Conservation (phyloP, 768 basidiomycete genomes). For the Amanita jacksonii region DNA sequence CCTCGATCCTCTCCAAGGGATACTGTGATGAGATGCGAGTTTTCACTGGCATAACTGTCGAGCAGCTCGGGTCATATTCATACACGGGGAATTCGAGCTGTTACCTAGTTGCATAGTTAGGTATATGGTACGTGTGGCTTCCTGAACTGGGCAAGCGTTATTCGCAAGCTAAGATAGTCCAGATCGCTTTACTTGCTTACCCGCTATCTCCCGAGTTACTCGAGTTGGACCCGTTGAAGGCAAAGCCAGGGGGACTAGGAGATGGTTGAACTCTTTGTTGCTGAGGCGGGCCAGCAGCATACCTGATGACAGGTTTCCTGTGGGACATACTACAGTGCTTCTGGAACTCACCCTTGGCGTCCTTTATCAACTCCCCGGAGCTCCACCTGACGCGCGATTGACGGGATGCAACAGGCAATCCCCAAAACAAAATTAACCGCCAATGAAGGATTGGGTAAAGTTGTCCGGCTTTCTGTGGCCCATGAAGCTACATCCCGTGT, state of each 20-base stretch:
- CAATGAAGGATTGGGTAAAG: too few species aligned
- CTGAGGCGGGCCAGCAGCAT: background rate
- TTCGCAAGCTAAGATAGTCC: background rate
- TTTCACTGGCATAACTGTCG: conserved; percentile 28
- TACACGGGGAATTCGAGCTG: conserved; percentile 4
- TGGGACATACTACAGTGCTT: conserved; percentile 1
- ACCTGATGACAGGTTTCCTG: conserved; percentile 1
- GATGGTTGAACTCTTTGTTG: background rate
- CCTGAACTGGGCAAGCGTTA: conserved; percentile 17
- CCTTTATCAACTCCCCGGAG: background rate
- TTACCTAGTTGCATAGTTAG: conserved; percentile 31
- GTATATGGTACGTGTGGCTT: conserved; percentile 30
- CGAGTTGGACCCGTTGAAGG: conserved; percentile 30
- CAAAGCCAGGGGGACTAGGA: conserved; percentile 16
- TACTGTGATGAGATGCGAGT: conserved; percentile 26
- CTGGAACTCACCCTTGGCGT: background rate
- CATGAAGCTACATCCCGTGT: too few species aligned
- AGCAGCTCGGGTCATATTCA: conserved; percentile 5
- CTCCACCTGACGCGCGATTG: too few species aligned
- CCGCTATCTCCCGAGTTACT: conserved; percentile 30
- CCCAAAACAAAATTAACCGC: too few species aligned
- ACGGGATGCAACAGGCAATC: too few species aligned
- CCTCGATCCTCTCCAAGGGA: conserved; percentile 26
- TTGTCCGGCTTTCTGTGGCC: too few species aligned
- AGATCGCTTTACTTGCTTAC: conserved; percentile 16